phyloP scores from a whole-genome alignment of 257 asterid genomes.

The Przewalskia tangutica region DNA sequence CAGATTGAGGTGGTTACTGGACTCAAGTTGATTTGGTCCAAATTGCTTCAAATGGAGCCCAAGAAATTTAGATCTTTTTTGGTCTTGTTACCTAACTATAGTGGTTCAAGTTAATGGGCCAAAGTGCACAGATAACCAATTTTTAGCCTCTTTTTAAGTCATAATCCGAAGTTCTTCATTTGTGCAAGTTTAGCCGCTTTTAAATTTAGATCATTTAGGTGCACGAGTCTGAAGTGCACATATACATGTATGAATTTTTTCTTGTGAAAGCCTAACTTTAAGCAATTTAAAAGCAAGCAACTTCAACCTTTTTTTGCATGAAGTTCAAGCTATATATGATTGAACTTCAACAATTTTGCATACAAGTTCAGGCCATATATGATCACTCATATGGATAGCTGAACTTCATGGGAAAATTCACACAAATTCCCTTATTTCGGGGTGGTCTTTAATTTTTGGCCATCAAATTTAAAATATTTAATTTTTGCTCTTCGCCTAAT shows the following conservation, averaged over 20 bases:
- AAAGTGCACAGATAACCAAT: not conserved
- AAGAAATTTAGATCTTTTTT: too few relatives aligned
- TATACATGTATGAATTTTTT: not conserved
- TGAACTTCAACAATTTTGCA: not conserved
- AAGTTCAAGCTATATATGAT: not conserved
- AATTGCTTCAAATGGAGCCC: not conserved
- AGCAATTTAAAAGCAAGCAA: not conserved
- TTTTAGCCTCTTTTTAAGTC: not conserved
- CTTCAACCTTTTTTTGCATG: not conserved
- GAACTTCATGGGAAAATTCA: too few relatives aligned
- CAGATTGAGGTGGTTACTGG: not conserved
- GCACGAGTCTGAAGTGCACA: not conserved
- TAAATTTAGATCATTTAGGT: not conserved
- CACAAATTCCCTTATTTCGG: too few relatives aligned
- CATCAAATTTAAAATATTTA: too few relatives aligned
- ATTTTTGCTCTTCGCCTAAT: too few relatives aligned
- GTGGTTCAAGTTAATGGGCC: not conserved
- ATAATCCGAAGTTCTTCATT: not conserved
- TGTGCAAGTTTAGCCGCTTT: not conserved
- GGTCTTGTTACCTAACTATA: not conserved
- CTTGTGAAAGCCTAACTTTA: not conserved
- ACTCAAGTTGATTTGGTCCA: not conserved
- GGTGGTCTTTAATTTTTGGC: too few relatives aligned
- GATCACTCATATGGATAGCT: not conserved
- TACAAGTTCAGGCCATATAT: not conserved